phyloP scores from a whole-genome alignment of 345 rosid genomes.

The Brassica carinata region DNA sequence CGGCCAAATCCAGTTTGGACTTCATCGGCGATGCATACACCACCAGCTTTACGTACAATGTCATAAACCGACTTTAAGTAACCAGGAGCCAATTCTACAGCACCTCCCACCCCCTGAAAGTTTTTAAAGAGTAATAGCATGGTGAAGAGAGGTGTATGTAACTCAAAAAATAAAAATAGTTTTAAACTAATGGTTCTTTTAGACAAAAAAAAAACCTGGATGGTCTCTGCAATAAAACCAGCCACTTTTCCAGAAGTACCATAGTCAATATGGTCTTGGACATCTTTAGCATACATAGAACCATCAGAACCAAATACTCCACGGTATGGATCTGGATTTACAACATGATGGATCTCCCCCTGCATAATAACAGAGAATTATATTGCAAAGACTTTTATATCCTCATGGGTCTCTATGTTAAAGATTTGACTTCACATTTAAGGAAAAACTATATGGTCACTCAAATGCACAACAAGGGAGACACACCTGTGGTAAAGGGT shows the following conservation, averaged over 20 bases:
- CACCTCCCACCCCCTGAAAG: conserved; percentile 92
- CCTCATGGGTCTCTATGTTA: too few species aligned
- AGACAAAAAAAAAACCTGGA: conserved; percentile 64
- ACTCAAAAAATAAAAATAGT: neutral
- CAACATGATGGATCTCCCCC: conserved; percentile 93
- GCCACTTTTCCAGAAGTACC: conserved; percentile 92
- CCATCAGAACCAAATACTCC: conserved; percentile 89
- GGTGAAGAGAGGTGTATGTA: neutral
- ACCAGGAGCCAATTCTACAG: conserved; percentile 95
- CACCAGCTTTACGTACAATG: conserved; percentile 80
- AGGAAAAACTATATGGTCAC: neutral
- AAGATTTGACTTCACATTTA: too few species aligned
- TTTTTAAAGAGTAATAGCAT: conserved; percentile 12
- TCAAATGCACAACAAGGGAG: neutral
- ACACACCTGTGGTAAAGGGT: conserved; percentile 85
- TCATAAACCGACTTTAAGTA: conserved; percentile 81
- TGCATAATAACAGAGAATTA: conserved; percentile 34
- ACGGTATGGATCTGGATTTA: conserved; percentile 89
- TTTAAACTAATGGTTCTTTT: neutral
- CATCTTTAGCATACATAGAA: conserved; percentile 75
- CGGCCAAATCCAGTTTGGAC: conserved; percentile 96
- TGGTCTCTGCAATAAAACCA: conserved; percentile 92
- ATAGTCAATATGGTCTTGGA: conserved; percentile 86
- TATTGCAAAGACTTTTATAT: neutral
- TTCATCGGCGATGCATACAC: conserved; percentile 95